Conservation (phyloP, 2,329 filamentous ascomycete genomes). For the Neofusicoccum kwambonambiense region DNA sequence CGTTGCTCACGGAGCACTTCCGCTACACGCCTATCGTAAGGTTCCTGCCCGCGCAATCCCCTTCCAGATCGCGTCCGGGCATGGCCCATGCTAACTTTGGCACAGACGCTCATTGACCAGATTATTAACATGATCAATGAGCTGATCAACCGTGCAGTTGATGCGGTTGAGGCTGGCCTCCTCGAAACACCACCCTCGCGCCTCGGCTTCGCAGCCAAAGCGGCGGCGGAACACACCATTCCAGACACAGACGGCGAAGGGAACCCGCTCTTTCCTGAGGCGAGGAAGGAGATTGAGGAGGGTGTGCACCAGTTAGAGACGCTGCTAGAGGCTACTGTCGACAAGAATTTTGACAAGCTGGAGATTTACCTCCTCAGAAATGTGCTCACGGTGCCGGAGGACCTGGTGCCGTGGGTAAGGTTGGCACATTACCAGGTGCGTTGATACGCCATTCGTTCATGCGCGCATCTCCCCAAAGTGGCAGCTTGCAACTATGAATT, state of each 20-base stretch:
- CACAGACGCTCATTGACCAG: conserved; percentile 88
- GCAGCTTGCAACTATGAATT: neutral
- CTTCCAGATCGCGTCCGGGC: neutral
- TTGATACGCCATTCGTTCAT: neutral
- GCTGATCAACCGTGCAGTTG: conserved; percentile 84
- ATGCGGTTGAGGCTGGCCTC: conserved; percentile 81
- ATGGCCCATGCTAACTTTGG: neutral
- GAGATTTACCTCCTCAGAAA: conserved; percentile 86
- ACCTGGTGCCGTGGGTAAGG: conserved; percentile 73
- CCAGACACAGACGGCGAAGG: conserved; percentile 40
- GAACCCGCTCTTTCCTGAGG: conserved; percentile 47
- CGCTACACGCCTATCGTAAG: conserved; percentile 88
- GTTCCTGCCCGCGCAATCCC: neutral
- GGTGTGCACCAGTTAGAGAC: conserved; percentile 58
- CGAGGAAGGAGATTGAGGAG: conserved; percentile 75
- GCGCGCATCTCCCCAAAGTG: too few relatives aligned
- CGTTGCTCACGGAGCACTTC: conserved; percentile 90
- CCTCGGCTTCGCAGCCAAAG: conserved; percentile 70
- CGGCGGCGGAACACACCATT: conserved; percentile 46
- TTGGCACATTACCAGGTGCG: conserved; percentile 81
- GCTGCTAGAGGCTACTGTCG: conserved; percentile 49
- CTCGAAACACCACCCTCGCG: conserved; percentile 68
- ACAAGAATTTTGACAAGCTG: conserved; percentile 52
- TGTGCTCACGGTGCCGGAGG: conserved; percentile 54
- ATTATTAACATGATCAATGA: conserved; percentile 97